Percentiles rank a stretch among this genome's conserved stretches.
Conservation (phyloP, 2,329 filamentous ascomycete species). For the Botrytis tulipae region DNA sequence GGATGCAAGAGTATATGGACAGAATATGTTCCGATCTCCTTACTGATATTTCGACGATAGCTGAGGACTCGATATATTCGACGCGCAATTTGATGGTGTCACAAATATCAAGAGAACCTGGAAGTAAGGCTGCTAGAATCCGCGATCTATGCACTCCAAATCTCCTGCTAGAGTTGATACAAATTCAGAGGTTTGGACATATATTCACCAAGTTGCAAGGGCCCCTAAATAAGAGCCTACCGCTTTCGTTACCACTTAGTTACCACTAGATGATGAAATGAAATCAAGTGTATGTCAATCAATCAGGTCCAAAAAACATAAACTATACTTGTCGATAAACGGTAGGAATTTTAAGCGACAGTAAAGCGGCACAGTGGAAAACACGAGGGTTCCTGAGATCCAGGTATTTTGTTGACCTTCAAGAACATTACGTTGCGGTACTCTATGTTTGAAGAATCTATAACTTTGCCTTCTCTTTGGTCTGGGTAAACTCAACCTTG, state of each 20-base stretch:
- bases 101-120: neutral
- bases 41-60: neutral
- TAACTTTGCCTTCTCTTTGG: slow-evolving; percentile 38
- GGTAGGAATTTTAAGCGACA: neutral
- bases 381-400: neutral
- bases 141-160: neutral
- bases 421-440: neutral
- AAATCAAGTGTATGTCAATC: neutral
- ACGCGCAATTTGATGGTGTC: too few relatives aligned
- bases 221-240: neutral
- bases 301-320: neutral
- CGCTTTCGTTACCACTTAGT: neutral
- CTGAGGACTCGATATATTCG: neutral
- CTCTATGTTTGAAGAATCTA: slow-evolving; percentile 14
- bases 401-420: neutral
- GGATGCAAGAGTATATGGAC: neutral
- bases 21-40: neutral
- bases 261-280: neutral
- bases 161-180: neutral
- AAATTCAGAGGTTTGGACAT: neutral
- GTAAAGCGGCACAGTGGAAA: neutral
- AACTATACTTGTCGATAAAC: neutral
- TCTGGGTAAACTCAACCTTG: slow-evolving; percentile 46
- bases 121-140: neutral
- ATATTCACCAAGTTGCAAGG: neutral